Base-by-base conservation (phyloP, 2,329 filamentous ascomycete species). In the Alternaria postmessia region DNA sequence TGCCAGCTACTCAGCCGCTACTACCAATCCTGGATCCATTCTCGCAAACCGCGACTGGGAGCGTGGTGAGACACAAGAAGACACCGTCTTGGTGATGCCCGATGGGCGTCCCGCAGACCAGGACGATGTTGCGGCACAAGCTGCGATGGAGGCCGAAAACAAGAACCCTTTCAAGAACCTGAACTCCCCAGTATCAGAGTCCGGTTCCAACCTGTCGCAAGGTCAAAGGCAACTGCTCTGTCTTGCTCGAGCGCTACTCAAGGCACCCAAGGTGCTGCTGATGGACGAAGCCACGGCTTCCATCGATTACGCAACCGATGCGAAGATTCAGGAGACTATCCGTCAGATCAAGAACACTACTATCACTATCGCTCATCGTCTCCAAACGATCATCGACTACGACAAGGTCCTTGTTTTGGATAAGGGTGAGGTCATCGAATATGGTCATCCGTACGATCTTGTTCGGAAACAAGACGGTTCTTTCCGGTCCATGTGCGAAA, bases 241-340 rank as follows among this genome's bases (percentile, higher is more conserved):
- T 75, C 88, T 99, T 9, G 95, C 94, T 0, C 90, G 95, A 56
- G 95, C 95, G 0, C 88, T 99, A 68, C 89, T 99, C 64, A 97
- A 96, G 80, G 87, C 88, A 34, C 94, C 95, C 0, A 94, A 91
- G 66, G 93, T 99, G 2, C 84, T 99, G n/a, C 90, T 99, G 74
- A 98, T 99, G 95, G 95, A 99, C 79, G 95, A 99, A 82, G 95
- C 95, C 0, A 99, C 95, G 0, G 95, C 95, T 0, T 96, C 92
- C 0, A 98, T 99, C 73, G 95, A 99, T 81, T 98, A 98, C 79
- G 91, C 89, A 5, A 99, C 95, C 2, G 95, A 99, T 73, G 86
- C 90, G 51, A 97, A 97, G 82, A 98, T 99, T 68, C 95, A 99
- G 80, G 93, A 92, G 71, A 98, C 95, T 0, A 94, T 99, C 62